Evolutionary conservation across 1,139 yeast species (phyloP).

Genomic region (Nakaseomyces sp.): DNA sequence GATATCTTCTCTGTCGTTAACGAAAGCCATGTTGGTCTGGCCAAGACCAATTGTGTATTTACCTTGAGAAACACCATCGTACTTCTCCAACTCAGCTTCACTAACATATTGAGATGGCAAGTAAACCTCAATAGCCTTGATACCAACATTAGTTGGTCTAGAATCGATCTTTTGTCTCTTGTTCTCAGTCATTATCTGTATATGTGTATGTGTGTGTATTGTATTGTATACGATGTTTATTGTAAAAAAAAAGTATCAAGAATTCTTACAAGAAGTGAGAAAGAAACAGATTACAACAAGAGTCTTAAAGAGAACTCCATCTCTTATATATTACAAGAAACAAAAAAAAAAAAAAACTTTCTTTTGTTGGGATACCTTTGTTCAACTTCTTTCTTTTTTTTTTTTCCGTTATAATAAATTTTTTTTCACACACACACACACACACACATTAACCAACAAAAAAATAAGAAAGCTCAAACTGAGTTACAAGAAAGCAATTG

Average conservation of each 20-base stretch:
- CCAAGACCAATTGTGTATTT: slow-evolving; percentile 98
- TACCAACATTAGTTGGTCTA: slow-evolving; percentile 76
- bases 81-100: slow-evolving; percentile 80
- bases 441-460: no score
- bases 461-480: no score
- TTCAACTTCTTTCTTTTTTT: no score
- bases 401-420: no score
- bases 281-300: no score
- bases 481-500: no score
- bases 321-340: neutral
- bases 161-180: slow-evolving; percentile 28
- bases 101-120: slow-evolving; percentile 77
- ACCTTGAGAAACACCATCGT: slow-evolving; percentile 82
- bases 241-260: no score
- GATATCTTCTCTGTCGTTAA: slow-evolving; percentile 94
- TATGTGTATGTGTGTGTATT: neutral
- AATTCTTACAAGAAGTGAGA: no score
- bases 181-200: slow-evolving; percentile 25
- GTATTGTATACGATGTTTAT: neutral
- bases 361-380: no score
- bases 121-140: slow-evolving; percentile 90
- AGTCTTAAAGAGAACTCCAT: no score
- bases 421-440: no score
- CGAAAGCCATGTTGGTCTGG: slow-evolving; percentile 96
- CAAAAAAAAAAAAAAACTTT: neutral